phyloP scores from a whole-genome alignment of 805 yeast species.

The Cyberlindnera misumaiensis region DNA sequence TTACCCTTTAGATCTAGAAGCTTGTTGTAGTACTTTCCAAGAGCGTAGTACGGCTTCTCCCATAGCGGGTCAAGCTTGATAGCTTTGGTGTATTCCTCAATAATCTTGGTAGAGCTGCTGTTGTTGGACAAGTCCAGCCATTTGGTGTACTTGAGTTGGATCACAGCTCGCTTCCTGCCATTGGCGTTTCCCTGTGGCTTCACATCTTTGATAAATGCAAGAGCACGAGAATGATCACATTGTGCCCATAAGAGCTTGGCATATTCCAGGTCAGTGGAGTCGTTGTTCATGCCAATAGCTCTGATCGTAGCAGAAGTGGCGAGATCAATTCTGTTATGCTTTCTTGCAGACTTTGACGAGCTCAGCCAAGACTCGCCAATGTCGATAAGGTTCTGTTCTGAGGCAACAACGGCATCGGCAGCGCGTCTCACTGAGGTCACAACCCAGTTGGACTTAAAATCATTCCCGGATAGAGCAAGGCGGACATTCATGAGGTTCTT shows the following conservation, averaged over 20 bases:
- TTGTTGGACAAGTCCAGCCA: conserved; percentile 89
- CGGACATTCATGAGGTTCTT: conserved; percentile 16
- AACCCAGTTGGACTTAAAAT: conserved; percentile 54
- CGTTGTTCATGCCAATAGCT: conserved; percentile 33
- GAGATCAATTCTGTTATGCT: conserved; percentile 60
- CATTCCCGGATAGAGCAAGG: conserved; percentile 35
- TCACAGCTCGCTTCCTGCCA: conserved; percentile 27
- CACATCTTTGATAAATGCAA: conserved; percentile 50
- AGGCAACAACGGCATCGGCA: conserved; percentile 27
- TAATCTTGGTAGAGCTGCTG: conserved; percentile 66
- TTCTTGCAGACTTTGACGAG: conserved; percentile 60
- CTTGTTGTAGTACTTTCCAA: conserved; percentile 76
- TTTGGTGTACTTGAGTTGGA: conserved; percentile 72
- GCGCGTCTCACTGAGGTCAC: conserved; percentile 54
- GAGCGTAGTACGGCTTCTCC: conserved; percentile 75
- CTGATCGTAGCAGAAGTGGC: conserved; percentile 63
- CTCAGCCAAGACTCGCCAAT: conserved; percentile 48
- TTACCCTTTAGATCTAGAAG: conserved; percentile 58
- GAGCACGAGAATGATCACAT: conserved; percentile 82
- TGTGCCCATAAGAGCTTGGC: conserved; percentile 83
- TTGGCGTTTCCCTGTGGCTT: conserved; percentile 13
- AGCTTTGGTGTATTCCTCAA: conserved; percentile 60
- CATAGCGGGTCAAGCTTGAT: conserved; percentile 47
- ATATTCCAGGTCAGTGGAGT: conserved; percentile 61
- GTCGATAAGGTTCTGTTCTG: conserved; percentile 21